A percentile compares a stretch with the other conserved stretches of the same genome.
These are phyloP conservation scores for Kwoniella sp. DNA, from an alignment of 768 basidiomycete species.

Conservation along the genomic window DNA sequence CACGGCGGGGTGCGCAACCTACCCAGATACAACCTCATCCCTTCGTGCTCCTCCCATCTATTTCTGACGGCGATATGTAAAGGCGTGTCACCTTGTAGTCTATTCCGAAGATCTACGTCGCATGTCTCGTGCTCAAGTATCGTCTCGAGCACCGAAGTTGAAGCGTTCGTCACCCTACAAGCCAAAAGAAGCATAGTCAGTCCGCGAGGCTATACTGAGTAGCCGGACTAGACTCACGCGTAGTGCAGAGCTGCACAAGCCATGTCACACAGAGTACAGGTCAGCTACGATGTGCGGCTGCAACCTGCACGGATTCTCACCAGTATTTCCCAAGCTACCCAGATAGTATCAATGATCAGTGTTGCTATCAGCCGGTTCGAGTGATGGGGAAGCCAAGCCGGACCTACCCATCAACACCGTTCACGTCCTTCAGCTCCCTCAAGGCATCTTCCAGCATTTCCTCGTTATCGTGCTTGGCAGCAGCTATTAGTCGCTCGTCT, in stretches of 20 bases:
- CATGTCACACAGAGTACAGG: not conserved
- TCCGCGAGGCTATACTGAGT: not conserved
- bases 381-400: too few species aligned
- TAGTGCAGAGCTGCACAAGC: conserved; percentile 70
- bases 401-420: conserved; percentile 74
- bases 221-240: conserved; percentile 62
- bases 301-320: conserved; percentile 55
- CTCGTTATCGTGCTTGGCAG: conserved; percentile 72
- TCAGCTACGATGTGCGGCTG: conserved; percentile 1
- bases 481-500: conserved; percentile 75
- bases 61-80: conserved; percentile 69
- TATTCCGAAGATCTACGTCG: conserved; percentile 78
- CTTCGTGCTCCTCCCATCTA: conserved; percentile 61
- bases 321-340: conserved; percentile 71
- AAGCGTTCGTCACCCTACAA: conserved; percentile 61
- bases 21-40: conserved; percentile 63
- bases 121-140: conserved; percentile 73
- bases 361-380: too few species aligned
- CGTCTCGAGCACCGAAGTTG: conserved; percentile 68
- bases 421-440: conserved; percentile 65
- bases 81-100: conserved; percentile 70
- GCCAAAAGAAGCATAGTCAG: not conserved
- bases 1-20: conserved; percentile 58
- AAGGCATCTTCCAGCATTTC: conserved; percentile 68
- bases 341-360: not conserved